Conservation (phyloP, 805 yeast species). For the Metschnikowia henanensis region DNA sequence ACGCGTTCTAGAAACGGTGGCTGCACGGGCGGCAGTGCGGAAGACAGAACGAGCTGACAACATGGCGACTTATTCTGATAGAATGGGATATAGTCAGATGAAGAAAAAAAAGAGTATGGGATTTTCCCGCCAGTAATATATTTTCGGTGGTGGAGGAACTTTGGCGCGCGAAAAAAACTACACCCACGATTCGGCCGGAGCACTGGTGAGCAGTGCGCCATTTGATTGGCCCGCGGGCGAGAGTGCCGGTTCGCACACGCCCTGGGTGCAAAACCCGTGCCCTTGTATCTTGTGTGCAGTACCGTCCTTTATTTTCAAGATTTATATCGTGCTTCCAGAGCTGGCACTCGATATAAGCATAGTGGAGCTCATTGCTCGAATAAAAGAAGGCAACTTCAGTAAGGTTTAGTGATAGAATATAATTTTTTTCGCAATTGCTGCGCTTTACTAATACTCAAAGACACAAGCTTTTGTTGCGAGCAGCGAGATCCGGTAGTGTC, state of each 20-base stretch:
- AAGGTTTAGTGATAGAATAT: too few relatives aligned
- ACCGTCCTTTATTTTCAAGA: too few relatives aligned
- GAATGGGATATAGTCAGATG: conserved; percentile 18
- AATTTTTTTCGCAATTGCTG: too few relatives aligned
- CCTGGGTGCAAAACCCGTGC: neutral
- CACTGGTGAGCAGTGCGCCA: conserved; percentile 13
- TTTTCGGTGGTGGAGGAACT: conserved; percentile 18
- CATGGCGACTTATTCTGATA: conserved; percentile 45
- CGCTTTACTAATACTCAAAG: too few relatives aligned
- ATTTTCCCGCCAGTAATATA: conserved; percentile 16
- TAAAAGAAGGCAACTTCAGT: too few relatives aligned
- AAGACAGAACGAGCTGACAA: conserved; percentile 83
- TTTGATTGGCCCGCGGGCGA: conserved; percentile 16
- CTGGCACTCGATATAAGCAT: too few relatives aligned
- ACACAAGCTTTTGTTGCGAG: too few relatives aligned
- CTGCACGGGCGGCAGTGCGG: conserved; percentile 83
- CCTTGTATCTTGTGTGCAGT: neutral
- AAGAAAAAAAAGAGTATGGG: conserved; percentile 15
- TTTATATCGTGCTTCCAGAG: too few relatives aligned
- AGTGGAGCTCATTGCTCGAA: too few relatives aligned
- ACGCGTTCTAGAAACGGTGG: conserved; percentile 34
- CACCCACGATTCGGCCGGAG: conserved; percentile 21
- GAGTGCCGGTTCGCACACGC: conserved; percentile 5
- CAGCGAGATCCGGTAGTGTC: too few relatives aligned
- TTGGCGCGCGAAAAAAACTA: conserved; percentile 18